Evolutionary conservation across 139 green algal genomes (phyloP).

Genomic region (Coccomyxa sp.): DNA sequence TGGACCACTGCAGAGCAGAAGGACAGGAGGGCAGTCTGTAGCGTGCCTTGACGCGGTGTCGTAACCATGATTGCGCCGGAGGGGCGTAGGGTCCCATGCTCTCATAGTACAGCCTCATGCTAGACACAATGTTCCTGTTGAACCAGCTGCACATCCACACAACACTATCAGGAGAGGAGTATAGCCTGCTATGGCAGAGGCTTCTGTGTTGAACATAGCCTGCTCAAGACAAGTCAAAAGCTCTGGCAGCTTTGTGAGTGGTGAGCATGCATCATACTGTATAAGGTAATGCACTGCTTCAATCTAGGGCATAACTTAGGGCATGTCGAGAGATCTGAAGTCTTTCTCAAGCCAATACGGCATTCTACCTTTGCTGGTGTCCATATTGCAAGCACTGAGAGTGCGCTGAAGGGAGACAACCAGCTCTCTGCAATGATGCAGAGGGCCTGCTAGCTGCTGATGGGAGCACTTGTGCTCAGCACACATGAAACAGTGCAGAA

Average conservation of each 20-base stretch:
- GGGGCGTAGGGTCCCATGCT: not conserved
- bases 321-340: no score
- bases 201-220: not conserved
- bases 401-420: no score
- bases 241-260: not conserved
- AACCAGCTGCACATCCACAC: slow-evolving; percentile 7
- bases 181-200: no score
- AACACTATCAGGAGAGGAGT: no score
- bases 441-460: no score
- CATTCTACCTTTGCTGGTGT: no score
- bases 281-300: no score
- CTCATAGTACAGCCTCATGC: slow-evolving; percentile 19
- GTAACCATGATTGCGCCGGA: not conserved
- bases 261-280: not conserved
- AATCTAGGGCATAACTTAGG: no score
- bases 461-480: not conserved
- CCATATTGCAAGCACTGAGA: no score
- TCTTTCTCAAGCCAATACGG: no score
- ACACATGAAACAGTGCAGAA: not conserved
- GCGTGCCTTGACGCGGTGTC: not conserved
- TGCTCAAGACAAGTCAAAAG: not conserved
- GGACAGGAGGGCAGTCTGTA: not conserved
- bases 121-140: slow-evolving; percentile 10
- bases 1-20: not conserved
- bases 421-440: no score